phyloP scores from a whole-genome alignment of 768 basidiomycete species.

The Naganishia randhawae region DNA sequence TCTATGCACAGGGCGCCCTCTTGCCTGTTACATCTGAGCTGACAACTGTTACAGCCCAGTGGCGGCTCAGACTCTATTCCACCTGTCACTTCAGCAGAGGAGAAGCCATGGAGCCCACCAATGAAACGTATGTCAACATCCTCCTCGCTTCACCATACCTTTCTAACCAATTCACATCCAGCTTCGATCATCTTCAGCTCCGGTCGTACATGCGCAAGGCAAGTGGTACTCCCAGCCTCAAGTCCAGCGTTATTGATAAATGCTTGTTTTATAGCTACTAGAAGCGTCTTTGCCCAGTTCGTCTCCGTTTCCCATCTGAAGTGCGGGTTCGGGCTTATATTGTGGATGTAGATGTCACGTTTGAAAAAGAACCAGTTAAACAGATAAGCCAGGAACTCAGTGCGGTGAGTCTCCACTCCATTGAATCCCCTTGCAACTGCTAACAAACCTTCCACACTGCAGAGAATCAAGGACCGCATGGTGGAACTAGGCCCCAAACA shows the following conservation, averaged over 20 bases:
- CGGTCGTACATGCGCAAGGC: slow-evolving; percentile 13
- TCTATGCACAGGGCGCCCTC: no score
- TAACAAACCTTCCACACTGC: background rate
- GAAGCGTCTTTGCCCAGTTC: background rate
- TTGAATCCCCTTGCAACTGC: background rate
- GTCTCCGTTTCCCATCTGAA: background rate
- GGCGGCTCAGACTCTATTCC: no score
- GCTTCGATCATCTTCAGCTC: background rate
- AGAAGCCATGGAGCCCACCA: no score
- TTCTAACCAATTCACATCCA: no score
- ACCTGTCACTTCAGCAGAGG: no score
- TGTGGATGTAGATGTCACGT: background rate
- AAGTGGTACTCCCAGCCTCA: background rate
- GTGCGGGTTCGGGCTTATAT: background rate
- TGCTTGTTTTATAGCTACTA: background rate
- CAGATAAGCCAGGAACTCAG: background rate
- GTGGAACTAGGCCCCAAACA: background rate
- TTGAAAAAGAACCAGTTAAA: slow-evolving; percentile 2
- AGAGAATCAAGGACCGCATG: slow-evolving; percentile 17
- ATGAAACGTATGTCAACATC: background rate
- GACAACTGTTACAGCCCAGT: no score
- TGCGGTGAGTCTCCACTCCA: background rate
- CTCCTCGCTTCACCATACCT: no score
- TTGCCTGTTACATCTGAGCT: no score
- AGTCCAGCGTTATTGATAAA: background rate